Conservation (phyloP, 768 basidiomycete genomes). For the Coprinopsis strossmayeri region DNA sequence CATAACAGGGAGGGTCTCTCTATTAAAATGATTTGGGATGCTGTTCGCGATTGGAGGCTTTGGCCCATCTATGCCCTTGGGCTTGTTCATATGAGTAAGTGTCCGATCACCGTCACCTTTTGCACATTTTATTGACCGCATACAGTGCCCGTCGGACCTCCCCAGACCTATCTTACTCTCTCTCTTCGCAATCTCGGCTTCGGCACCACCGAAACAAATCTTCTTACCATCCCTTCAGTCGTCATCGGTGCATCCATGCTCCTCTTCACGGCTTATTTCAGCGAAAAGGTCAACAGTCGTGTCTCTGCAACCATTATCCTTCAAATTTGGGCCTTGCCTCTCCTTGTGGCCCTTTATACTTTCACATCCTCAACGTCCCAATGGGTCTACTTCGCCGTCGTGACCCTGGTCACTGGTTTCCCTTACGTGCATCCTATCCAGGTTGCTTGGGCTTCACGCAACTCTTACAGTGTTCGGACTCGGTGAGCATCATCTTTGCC, state of each 20-base stretch:
- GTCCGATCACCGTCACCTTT: background rate
- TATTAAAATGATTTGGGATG: slow-evolving; percentile 39
- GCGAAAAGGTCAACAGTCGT: slow-evolving; percentile 52
- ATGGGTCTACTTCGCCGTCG: slow-evolving; percentile 51
- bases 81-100: slow-evolving; percentile 45
- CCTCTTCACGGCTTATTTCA: slow-evolving; percentile 40
- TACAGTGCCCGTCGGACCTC: slow-evolving; percentile 50
- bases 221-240: slow-evolving; percentile 55
- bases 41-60: slow-evolving; percentile 52
- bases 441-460: slow-evolving; percentile 54
- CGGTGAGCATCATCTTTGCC: slow-evolving; percentile 27
- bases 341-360: slow-evolving; percentile 50
- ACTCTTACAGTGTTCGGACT: slow-evolving; percentile 53
- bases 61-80: slow-evolving; percentile 64
- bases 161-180: slow-evolving; percentile 58
- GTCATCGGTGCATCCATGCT: slow-evolving; percentile 46
- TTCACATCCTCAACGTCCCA: slow-evolving; percentile 42
- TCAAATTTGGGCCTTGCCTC: slow-evolving; percentile 57
- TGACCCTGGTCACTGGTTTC: slow-evolving; percentile 49
- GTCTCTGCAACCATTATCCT: slow-evolving; percentile 45
- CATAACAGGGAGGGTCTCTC: slow-evolving; percentile 64
- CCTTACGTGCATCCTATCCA: slow-evolving; percentile 45
- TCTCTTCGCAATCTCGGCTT: slow-evolving; percentile 59
- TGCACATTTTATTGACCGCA: background rate
- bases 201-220: slow-evolving; percentile 53